Evolutionary conservation across 2,329 filamentous ascomycete species (phyloP).

Genomic region (Leptographium lundbergii): DNA sequence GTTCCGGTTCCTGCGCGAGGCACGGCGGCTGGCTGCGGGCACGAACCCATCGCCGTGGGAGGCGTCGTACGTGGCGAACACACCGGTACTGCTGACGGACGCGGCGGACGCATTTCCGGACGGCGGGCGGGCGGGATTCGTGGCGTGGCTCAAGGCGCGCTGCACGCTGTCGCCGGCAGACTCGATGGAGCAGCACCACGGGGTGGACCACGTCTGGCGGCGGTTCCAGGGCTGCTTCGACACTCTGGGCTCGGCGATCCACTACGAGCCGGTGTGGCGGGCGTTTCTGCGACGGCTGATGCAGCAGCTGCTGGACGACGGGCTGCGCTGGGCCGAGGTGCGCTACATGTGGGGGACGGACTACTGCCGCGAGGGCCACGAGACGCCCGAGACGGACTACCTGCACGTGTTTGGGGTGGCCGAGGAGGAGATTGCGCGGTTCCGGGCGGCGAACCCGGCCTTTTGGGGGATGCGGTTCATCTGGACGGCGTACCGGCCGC

Average conservation of each 20-base stretch:
- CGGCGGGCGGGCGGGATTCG: constrained; percentile 58
- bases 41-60: constrained; percentile 40
- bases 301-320: constrained; percentile 60
- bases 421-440: constrained; percentile 64
- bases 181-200: constrained; percentile 67
- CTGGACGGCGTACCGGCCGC: constrained; percentile 62
- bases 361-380: constrained; percentile 53
- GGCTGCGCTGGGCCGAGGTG: constrained; percentile 75
- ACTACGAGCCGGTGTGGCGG: constrained; percentile 84
- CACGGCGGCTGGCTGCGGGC: constrained; percentile 24
- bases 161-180: constrained; percentile 62
- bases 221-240: constrained; percentile 69
- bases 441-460: constrained; percentile 57
- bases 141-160: constrained; percentile 62
- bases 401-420: constrained; percentile 59
- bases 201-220: constrained; percentile 71
- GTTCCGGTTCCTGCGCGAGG: constrained; percentile 45
- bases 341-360: constrained; percentile 59
- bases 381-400: constrained; percentile 55
- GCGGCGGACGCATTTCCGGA: constrained; percentile 66
- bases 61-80: constrained; percentile 44
- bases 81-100: constrained; percentile 42
- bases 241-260: constrained; percentile 61
- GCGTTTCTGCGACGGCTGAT: constrained; percentile 62
- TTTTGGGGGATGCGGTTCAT: constrained; percentile 84